phyloP scores from a whole-genome alignment of 148 eudicot species.

The Camellia granthamiana region DNA sequence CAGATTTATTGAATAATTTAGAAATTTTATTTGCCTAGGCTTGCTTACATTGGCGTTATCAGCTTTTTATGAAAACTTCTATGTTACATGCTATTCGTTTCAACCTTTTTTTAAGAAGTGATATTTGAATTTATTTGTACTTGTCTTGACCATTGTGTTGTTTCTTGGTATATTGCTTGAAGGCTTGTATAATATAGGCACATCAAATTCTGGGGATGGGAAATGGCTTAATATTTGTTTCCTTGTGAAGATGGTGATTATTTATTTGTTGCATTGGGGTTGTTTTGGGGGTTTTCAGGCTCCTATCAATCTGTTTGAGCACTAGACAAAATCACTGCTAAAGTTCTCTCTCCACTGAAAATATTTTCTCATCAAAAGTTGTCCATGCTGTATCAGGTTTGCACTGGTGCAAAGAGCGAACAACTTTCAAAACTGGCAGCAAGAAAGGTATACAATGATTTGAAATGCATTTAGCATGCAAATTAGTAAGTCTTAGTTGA shows the following conservation, averaged over 20 bases:
- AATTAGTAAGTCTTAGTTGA: neutral
- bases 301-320: neutral
- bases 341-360: neutral
- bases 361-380: constrained; percentile 3
- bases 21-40: neutral
- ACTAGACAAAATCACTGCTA: neutral
- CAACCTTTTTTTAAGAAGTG: neutral
- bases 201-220: neutral
- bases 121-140: neutral
- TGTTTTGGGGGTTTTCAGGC: neutral
- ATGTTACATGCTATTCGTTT: neutral
- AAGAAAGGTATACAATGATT: constrained; percentile 42
- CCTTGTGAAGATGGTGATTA: neutral
- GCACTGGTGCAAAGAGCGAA: constrained; percentile 84
- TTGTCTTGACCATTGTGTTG: neutral
- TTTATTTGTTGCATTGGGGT: neutral
- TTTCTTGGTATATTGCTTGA: neutral
- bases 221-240: neutral
- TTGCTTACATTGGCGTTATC: neutral
- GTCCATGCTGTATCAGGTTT: constrained; percentile 33
- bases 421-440: constrained; percentile 59
- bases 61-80: neutral
- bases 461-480: neutral
- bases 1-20: neutral
- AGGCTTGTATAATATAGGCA: neutral